A percentile compares a stretch with the other conserved stretches of the same genome.
Conservation (phyloP, 371 early-diverging fungal species). For the Mucor velutinosus region DNA sequence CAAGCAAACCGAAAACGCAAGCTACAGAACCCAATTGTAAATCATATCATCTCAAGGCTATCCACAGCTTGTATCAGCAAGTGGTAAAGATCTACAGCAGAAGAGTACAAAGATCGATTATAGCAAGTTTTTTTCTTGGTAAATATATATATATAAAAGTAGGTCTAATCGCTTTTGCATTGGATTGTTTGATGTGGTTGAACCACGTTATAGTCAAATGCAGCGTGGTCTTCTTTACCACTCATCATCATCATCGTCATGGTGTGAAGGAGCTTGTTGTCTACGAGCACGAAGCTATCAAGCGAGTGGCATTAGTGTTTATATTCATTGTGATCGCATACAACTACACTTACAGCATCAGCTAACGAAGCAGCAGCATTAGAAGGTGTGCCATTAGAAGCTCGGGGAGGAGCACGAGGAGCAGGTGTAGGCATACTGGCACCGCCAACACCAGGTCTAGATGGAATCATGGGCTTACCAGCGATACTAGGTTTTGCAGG, state of each 20-base stretch:
- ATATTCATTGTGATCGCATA: no score
- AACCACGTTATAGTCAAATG: background rate
- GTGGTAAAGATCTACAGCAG: no score
- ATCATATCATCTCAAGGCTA: no score
- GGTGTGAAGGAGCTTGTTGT: conserved; percentile 22
- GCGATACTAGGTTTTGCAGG: conserved; percentile 48
- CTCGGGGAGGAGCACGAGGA: conserved; percentile 47
- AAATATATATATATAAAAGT: background rate
- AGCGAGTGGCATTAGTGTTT: background rate
- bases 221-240: background rate
- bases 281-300: conserved; percentile 30
- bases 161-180: background rate
- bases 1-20: no score
- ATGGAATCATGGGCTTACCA: conserved; percentile 53
- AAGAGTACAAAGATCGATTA: no score
- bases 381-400: conserved; percentile 39
- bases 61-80: no score
- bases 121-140: no score
- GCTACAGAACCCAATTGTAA: no score
- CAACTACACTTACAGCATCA: conserved; percentile 44
- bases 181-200: background rate
- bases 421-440: conserved; percentile 38
- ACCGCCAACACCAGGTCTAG: conserved; percentile 36
- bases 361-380: conserved; percentile 48
- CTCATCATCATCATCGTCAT: conserved; percentile 30